Evolutionary conservation across 2,329 filamentous ascomycete species (phyloP), one percentile per base, ranked within the genome.

Genomic region (Tolypocladium amazonense): DNA sequence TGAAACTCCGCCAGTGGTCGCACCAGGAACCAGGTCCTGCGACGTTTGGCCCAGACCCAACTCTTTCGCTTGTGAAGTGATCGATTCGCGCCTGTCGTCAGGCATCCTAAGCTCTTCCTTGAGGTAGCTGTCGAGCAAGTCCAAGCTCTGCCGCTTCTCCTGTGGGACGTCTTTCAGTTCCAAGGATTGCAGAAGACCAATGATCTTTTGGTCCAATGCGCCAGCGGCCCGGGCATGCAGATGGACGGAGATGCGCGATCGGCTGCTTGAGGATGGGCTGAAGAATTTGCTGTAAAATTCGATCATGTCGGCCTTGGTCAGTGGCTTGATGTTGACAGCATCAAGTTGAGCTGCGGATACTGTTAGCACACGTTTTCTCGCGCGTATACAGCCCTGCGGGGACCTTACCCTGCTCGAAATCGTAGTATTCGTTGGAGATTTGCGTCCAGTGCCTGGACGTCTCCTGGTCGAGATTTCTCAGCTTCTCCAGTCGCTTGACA

Each of bases 391-490:
- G 30, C 20, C 20, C 8, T n/a, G 20, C 8, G 50, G 11, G 23
- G 12, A 12, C 78, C 84, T 73, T 79, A 92, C 93, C 85, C 70
- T 89, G 85, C 68, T 91, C 82, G 73, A 97, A 99, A 73, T 97
- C 92, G 72, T 92, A 95, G 65, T 88, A 90, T 70, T 97, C 92
- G 58, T 82, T 88, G 57, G 85, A 83, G 65, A 99, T 90, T 68
- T 97, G 90, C 57, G 80, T 81, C 92, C 91, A 96, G 70, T 95
- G 88, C 53, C 90, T 83, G 59, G 80, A 82, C 6, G 87, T 91
- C 76, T 99, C 94, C 64, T 93, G 88, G 61, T 87, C 84, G 55
- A 99, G 77, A 65, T 97, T 97, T 80, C 96, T 96, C 66, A 96
- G 74, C 73, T 95, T 96, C 75, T 97, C 92, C 27, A 96, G 77